Percentiles rank a stretch among this genome's conserved stretches.
These are phyloP conservation scores for Amanita brunnescens DNA, from an alignment of 768 basidiomycete genomes.

Conservation along the genomic window DNA sequence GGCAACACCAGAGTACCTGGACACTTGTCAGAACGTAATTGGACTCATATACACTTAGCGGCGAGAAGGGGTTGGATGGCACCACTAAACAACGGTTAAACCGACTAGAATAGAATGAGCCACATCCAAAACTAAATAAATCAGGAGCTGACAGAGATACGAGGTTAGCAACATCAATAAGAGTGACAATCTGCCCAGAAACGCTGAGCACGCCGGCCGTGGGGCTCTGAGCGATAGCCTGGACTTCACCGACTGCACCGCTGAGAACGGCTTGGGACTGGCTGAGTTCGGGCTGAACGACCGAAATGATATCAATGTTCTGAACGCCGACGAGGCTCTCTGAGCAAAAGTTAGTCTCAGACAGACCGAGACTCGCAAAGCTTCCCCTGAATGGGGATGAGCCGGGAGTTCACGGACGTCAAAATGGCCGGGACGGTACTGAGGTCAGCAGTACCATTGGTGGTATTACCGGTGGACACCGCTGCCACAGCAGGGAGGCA, in stretches of 20 bases:
- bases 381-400: background rate
- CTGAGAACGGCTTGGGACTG: constrained; percentile 9
- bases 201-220: constrained; percentile 8
- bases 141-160: constrained; percentile 8
- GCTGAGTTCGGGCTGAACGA: constrained; percentile 10
- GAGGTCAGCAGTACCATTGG: background rate
- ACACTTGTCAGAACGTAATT: background rate
- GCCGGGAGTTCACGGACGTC: background rate
- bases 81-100: background rate
- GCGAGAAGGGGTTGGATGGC: background rate
- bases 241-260: constrained; percentile 7
- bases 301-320: background rate
- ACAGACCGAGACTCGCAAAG: background rate
- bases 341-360: background rate
- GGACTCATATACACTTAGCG: background rate
- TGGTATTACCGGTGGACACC: background rate
- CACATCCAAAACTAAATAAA: background rate
- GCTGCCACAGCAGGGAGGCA: background rate
- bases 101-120: background rate
- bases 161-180: constrained; percentile 10
- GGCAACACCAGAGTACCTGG: background rate
- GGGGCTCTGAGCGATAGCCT: constrained; percentile 11
- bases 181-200: constrained; percentile 9
- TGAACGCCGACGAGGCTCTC: background rate
- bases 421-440: background rate